phyloP scores from a whole-genome alignment of 1,139 yeast species.

The Candida frijolesensis region DNA sequence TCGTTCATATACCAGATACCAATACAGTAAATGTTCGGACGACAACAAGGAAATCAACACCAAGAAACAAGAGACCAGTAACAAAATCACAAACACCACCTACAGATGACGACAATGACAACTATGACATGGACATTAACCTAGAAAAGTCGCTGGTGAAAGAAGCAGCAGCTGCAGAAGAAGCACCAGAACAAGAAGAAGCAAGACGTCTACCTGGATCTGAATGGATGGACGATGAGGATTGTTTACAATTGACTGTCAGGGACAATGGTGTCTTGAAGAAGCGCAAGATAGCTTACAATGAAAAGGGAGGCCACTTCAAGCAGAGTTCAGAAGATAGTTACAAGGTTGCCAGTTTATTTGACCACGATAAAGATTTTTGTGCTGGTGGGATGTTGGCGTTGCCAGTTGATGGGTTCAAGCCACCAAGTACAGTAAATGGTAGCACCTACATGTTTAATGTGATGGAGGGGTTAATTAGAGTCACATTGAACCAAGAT shows the following conservation, averaged over 20 bases:
- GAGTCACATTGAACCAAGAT: constrained; percentile 63
- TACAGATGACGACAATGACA: constrained; percentile 32
- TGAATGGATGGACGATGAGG: constrained; percentile 56
- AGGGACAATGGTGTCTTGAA: constrained; percentile 43
- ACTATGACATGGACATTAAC: no score
- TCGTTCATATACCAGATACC: constrained; percentile 52
- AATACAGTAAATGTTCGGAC: constrained; percentile 6
- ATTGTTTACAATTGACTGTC: constrained; percentile 27
- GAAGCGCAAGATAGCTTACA: constrained; percentile 64
- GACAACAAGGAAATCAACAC: constrained; percentile 16
- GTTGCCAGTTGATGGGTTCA: constrained; percentile 65
- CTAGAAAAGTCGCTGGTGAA: no score
- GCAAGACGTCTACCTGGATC: constrained; percentile 35
- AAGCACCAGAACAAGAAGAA: constrained; percentile 20
- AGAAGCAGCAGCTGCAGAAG: constrained; percentile 34
- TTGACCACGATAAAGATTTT: constrained; percentile 64
- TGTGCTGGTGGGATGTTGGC: constrained; percentile 79
- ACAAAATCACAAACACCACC: constrained; percentile 10
- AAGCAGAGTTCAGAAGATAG: constrained; percentile 50
- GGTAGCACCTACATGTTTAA: constrained; percentile 74
- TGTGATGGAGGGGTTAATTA: constrained; percentile 70
- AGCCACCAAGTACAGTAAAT: constrained; percentile 64
- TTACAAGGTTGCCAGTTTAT: constrained; percentile 66
- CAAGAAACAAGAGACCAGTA: constrained; percentile 16
- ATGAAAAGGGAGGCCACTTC: constrained; percentile 59